Evolutionary conservation across 2,329 filamentous ascomycete genomes (phyloP).

Genomic region (Aspergillus fumigatiaffinis): DNA sequence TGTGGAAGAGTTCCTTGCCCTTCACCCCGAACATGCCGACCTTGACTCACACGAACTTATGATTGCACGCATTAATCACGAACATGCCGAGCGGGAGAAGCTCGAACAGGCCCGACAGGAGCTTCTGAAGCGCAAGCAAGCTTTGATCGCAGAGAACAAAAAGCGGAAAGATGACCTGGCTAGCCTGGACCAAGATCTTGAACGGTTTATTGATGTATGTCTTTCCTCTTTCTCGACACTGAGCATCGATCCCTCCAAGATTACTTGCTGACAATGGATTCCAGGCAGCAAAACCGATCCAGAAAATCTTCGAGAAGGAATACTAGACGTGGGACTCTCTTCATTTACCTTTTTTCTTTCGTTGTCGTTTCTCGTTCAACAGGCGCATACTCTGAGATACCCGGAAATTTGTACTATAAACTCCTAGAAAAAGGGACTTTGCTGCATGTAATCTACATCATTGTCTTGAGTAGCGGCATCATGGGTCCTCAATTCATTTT

Average conservation of each 20-base stretch:
- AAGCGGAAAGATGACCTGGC: constrained; percentile 89
- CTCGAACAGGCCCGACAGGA: constrained; percentile 81
- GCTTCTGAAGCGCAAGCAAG: constrained; percentile 68
- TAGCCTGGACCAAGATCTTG: constrained; percentile 84
- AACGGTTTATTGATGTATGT: constrained; percentile 86
- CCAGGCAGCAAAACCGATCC: constrained; percentile 81
- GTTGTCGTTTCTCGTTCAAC: constrained; percentile 6
- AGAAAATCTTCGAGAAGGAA: constrained; percentile 78
- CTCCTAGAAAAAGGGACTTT: background rate
- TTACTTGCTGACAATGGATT: constrained; percentile 15
- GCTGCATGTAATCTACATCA: background rate
- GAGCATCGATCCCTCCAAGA: background rate
- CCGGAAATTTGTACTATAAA: constrained; percentile 14
- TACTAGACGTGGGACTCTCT: constrained; percentile 28
- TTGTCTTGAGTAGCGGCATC: background rate
- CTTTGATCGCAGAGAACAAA: constrained; percentile 73
- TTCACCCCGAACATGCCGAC: constrained; percentile 70
- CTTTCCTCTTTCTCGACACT: background rate
- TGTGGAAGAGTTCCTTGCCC: constrained; percentile 71
- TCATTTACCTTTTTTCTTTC: background rate
- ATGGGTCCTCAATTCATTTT: background rate
- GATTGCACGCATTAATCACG: constrained; percentile 86
- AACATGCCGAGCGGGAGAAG: constrained; percentile 76
- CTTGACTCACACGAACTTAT: constrained; percentile 77
- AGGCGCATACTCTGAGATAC: constrained; percentile 26